Base-by-base conservation (phyloP, 2,329 filamentous ascomycete species). In the Hortaea sp. region DNA sequence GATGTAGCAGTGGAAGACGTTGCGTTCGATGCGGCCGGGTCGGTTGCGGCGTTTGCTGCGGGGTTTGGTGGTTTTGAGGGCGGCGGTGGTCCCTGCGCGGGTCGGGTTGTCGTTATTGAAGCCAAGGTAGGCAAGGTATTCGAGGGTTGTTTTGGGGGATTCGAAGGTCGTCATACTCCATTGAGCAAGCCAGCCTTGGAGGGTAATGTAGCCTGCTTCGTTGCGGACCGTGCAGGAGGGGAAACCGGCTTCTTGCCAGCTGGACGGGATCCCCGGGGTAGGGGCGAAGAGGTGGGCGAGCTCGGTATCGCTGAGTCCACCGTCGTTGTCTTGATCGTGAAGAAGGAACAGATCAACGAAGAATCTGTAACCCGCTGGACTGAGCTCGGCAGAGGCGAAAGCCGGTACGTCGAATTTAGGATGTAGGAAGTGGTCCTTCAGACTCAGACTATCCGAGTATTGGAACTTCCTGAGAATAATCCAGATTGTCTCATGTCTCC, bases 161-260 rank as follows among this genome's bases (percentile, higher is more conserved):
- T 94, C 81, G 59, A 97, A 98, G 0, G 92, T 98, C 0, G 92
- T 98, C 92, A 98, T 98, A 63, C 89, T 95, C 92, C 92, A 98
- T 60, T 98, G 92, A 4, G 92, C 92, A 34, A 98, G 78, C 92
- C 92, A 98, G 1, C 92, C 92, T 65, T 98, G 92, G 4, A 98
- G 73, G 1, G 92, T 98, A 51, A 98, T 89, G 63, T 97, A 81
- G 0, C 92, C 92, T 6, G 87, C 88, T 66, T 98, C 92, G 61
- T 95, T 97, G 38, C 88, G 83, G 12, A 97, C 90, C 0, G 92
- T 95, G 27, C 88, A 94, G 0, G 85, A 88, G 1, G 92, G 92
- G 60, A 98, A 98, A 0, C 81, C 85, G 1, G 84, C 84, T 53
- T 95, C 89, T 0, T 81, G 72, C 92, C 92, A 98, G 0, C 86